phyloP scores from a whole-genome alignment of 2,329 filamentous ascomycete genomes.

The Verticillium albo-atrum region DNA sequence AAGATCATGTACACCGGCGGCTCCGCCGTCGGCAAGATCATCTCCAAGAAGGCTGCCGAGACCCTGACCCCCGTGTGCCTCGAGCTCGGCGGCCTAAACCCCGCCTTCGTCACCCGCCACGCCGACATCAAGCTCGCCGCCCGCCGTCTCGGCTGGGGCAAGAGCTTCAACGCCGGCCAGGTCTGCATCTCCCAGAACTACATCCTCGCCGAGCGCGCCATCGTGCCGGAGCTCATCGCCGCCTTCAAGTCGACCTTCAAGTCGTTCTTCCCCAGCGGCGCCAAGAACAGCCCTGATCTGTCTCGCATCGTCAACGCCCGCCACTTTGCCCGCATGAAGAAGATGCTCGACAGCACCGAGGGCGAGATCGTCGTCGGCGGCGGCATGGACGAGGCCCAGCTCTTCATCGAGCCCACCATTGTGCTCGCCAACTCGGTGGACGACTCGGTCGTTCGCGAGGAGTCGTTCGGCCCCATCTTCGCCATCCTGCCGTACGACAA shows the following conservation, averaged over 20 bases:
- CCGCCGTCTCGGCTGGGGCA: constrained; percentile 81
- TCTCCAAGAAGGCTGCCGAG: constrained; percentile 84
- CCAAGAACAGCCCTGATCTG: constrained; percentile 73
- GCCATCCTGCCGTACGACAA: constrained; percentile 73
- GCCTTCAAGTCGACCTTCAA: constrained; percentile 67
- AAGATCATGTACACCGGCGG: constrained; percentile 97
- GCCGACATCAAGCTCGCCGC: constrained; percentile 78
- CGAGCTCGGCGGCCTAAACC: constrained; percentile 89
- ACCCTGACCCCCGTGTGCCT: constrained; percentile 83
- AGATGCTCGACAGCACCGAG: constrained; percentile 78
- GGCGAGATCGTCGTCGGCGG: constrained; percentile 89
- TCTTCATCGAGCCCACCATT: constrained; percentile 90
- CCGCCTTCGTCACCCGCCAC: constrained; percentile 83
- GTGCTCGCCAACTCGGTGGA: constrained; percentile 68
- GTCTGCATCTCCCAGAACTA: constrained; percentile 94
- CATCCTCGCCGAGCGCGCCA: constrained; percentile 72
- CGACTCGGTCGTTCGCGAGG: constrained; percentile 78
- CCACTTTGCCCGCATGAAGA: constrained; percentile 80
- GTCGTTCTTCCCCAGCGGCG: constrained; percentile 80
- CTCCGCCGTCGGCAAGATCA: constrained; percentile 73
- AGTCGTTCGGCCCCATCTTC: constrained; percentile 92
- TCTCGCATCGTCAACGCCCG: constrained; percentile 74
- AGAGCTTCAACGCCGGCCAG: constrained; percentile 82
- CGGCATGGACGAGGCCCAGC: constrained; percentile 70
- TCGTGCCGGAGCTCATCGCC: constrained; percentile 67